Percentiles rank a stretch among this genome's conserved stretches.
Evolutionary conservation across 140 eudicot genomes (phyloP).

Genomic region (Bidens hawaiensis): DNA sequence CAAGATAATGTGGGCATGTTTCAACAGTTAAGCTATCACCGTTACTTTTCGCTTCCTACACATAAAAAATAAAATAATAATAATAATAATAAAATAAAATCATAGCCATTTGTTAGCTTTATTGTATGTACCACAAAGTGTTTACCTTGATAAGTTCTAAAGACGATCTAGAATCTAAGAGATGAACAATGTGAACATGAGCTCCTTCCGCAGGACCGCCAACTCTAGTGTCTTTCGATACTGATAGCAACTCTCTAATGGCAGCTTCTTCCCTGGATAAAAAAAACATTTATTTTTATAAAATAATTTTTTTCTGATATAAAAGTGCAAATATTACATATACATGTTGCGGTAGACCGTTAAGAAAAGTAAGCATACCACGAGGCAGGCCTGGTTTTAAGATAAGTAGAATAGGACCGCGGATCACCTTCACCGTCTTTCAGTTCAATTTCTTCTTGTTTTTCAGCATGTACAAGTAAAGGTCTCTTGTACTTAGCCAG

Average conservation of each 20-base stretch:
- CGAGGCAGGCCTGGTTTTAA: constrained; percentile 90
- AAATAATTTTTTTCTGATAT: no score
- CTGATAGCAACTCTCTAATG: constrained; percentile 67
- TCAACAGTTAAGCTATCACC: constrained; percentile 90
- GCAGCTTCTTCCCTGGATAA: constrained; percentile 83
- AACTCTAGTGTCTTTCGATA: constrained; percentile 58
- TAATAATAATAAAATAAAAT: background rate
- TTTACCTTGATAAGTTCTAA: constrained; percentile 66
- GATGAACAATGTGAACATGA: constrained; percentile 94
- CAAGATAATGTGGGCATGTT: constrained; percentile 96
- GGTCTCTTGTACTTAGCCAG: constrained; percentile 88
- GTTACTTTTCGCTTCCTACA: constrained; percentile 75
- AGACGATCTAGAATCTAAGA: constrained; percentile 73
- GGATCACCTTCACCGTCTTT: constrained; percentile 39
- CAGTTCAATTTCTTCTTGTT: constrained; percentile 45
- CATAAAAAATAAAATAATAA: background rate
- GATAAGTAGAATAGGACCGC: constrained; percentile 78
- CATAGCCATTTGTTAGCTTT: background rate
- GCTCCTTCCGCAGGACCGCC: constrained; percentile 92
- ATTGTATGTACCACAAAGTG: background rate
- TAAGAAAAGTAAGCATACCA: constrained; percentile 30
- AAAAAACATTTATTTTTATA: no score
- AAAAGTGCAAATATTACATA: background rate
- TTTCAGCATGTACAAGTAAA: constrained; percentile 93
- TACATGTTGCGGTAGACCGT: background rate